These are phyloP conservation scores for Clitopilus hobsonii DNA, from an alignment of 768 basidiomycete genomes.

Conservation along the genomic window DNA sequence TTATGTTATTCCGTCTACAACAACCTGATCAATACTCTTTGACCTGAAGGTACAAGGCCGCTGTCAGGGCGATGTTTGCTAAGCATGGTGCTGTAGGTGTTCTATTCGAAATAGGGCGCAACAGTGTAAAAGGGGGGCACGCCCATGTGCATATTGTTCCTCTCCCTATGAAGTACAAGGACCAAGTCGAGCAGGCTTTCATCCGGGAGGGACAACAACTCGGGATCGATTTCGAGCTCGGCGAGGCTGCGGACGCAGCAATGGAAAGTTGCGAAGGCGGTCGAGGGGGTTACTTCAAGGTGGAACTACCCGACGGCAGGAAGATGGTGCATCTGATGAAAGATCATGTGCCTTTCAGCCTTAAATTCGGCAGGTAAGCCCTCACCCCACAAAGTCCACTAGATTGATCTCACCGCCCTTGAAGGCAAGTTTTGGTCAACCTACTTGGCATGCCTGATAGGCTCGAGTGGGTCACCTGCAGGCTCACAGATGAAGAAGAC, in stretches of 20 bases:
- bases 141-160: constrained; percentile 90
- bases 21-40: constrained; percentile 1
- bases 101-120: constrained; percentile 82
- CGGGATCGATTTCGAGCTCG: constrained; percentile 73
- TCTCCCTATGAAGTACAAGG: constrained; percentile 57
- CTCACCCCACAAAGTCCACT: neutral
- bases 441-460: constrained; percentile 75
- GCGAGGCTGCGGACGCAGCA: constrained; percentile 52
- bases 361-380: constrained; percentile 91
- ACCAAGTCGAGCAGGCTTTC: constrained; percentile 69
- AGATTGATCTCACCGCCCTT: constrained; percentile 7
- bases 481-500: constrained; percentile 80
- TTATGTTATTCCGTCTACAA: neutral
- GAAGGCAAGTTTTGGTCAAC: constrained; percentile 75
- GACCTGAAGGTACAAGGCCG: constrained; percentile 64
- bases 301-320: constrained; percentile 83
- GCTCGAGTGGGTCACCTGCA: constrained; percentile 90
- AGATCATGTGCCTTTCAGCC: constrained; percentile 71
- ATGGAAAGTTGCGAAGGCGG: constrained; percentile 48
- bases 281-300: constrained; percentile 79
- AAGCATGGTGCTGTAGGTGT: constrained; percentile 67
- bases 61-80: constrained; percentile 68
- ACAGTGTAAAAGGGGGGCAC: constrained; percentile 86
- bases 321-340: constrained; percentile 85
- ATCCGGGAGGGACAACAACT: constrained; percentile 56